These are phyloP conservation scores for Cytospora mali DNA, from an alignment of 2,329 filamentous ascomycete species.

Conservation along the genomic window DNA sequence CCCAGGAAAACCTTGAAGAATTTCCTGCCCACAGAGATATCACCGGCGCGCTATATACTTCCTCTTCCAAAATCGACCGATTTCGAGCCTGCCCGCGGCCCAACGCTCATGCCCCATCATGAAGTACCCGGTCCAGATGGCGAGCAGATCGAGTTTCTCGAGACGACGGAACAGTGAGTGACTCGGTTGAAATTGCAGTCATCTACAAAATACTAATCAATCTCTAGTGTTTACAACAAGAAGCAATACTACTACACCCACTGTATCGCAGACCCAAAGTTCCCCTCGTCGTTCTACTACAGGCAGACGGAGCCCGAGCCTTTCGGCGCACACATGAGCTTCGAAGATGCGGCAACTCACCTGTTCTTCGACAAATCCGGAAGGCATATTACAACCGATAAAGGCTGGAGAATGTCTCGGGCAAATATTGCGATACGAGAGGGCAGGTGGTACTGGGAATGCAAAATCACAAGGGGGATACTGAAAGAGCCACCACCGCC, in stretches of 20 bases:
- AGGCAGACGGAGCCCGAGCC: constrained; percentile 85
- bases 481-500: constrained; percentile 45
- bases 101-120: constrained; percentile 60
- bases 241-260: constrained; percentile 85
- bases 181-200: not conserved
- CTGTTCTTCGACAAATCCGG: constrained; percentile 80
- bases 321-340: constrained; percentile 82
- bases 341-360: constrained; percentile 85
- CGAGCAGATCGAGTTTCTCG: constrained; percentile 58
- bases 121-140: constrained; percentile 53
- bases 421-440: constrained; percentile 90
- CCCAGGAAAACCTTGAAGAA: constrained; percentile 41
- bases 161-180: constrained; percentile 66
- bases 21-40: constrained; percentile 44
- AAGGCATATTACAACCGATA: constrained; percentile 81
- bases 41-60: constrained; percentile 64
- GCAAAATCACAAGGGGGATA: constrained; percentile 81
- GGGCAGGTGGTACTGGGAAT: constrained; percentile 92
- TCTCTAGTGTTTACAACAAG: constrained; percentile 60
- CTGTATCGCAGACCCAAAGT: constrained; percentile 85
- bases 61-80: constrained; percentile 64
- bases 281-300: constrained; percentile 86
- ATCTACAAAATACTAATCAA: constrained; percentile 10
- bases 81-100: constrained; percentile 61
- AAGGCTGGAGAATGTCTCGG: constrained; percentile 88